These are phyloP conservation scores for Volvox carteri DNA, from an alignment of 163 green algal species.

Conservation along the genomic window DNA sequence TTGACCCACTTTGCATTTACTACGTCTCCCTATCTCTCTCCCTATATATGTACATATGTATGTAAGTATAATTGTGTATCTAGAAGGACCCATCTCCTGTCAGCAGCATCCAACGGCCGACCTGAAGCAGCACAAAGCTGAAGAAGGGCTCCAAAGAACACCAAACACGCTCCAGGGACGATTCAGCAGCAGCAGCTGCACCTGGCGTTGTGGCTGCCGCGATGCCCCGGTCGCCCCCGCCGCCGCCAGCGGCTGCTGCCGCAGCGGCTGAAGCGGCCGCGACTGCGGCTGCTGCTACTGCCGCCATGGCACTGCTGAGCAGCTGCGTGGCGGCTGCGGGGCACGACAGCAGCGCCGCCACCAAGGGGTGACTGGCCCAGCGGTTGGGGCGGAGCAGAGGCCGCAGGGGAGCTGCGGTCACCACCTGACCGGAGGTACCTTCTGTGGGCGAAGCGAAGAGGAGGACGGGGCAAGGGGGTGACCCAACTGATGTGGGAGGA, in stretches of 20 bases:
- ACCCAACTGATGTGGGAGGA: too few relatives aligned
- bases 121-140: constrained; percentile 54
- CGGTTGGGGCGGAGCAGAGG: neutral
- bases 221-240: neutral
- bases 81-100: too few relatives aligned
- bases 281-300: neutral
- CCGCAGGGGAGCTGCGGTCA: neutral
- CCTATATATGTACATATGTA: too few relatives aligned
- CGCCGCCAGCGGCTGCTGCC: neutral
- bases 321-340: constrained; percentile 45
- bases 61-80: too few relatives aligned
- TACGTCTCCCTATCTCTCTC: too few relatives aligned
- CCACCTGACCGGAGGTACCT: too few relatives aligned
- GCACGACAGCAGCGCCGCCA: constrained; percentile 21
- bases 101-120: too few relatives aligned
- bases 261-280: neutral
- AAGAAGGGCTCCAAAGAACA: constrained; percentile 37
- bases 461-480: too few relatives aligned
- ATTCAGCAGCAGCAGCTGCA: neutral
- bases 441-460: too few relatives aligned
- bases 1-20: too few relatives aligned
- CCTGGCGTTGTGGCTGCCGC: neutral
- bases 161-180: constrained; percentile 5
- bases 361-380: constrained; percentile 29
- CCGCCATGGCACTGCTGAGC: neutral